Percentiles rank a stretch among this genome's conserved stretches.
Conservation (phyloP, 148 eudicot species). For the Chenopodium suecicum region DNA sequence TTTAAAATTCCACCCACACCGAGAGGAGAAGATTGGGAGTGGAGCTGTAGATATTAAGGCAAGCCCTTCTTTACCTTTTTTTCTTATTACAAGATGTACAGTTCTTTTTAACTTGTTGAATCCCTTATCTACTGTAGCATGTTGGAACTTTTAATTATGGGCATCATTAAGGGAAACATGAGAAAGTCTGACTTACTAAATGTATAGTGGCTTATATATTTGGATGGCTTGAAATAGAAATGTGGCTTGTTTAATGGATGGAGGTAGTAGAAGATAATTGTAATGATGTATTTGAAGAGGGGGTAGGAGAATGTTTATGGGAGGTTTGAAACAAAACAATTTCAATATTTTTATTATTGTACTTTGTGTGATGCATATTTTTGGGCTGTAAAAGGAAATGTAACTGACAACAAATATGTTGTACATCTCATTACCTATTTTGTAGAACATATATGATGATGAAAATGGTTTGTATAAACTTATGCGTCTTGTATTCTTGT, state of each 20-base stretch:
- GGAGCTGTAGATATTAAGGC: constrained; percentile 47
- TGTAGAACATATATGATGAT: not conserved
- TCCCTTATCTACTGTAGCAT: not conserved
- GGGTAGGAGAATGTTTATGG: no score
- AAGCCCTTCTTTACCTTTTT: constrained; percentile 9
- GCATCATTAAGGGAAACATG: no score
- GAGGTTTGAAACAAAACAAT: no score
- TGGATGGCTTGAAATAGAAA: not conserved
- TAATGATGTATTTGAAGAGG: no score
- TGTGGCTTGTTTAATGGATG: no score
- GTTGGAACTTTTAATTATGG: no score
- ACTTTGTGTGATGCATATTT: not conserved
- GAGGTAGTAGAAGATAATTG: no score
- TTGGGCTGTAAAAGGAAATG: not conserved
- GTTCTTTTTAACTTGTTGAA: not conserved
- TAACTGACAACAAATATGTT: not conserved
- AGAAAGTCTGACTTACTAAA: not conserved
- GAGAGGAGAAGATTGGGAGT: no score
- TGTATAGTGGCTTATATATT: not conserved
- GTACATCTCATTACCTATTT: not conserved
- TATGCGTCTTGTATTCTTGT: not conserved
- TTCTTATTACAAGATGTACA: not conserved
- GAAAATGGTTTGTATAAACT: not conserved
- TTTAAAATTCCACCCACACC: constrained; percentile 69
- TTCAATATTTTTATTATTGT: no score